Evolutionary conservation across 331 rosid genomes (phyloP), one percentile per base, ranked within the genome.

Genomic region (Rhamnella rubrinervis): DNA sequence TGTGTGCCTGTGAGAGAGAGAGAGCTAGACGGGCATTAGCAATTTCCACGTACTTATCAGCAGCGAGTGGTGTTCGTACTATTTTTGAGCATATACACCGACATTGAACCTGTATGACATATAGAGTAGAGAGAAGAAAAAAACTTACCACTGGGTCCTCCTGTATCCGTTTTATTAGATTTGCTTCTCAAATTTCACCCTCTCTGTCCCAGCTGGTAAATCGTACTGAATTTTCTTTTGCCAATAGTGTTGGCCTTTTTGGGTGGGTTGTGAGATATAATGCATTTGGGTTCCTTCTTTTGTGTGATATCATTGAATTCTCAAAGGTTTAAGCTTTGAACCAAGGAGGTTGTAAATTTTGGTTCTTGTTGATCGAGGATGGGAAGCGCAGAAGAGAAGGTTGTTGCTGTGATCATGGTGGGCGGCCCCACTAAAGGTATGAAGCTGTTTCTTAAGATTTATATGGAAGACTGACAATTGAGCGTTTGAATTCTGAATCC

Each of bases 381-480:
- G 98, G 90, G 84, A 40, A 75, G 75, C 82, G 26, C 88, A 64
- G 90, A 88, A 47, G 93, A 88, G 74, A 87, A 80, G 58, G 95
- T 84, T 16, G 96, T 93, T 9, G 96, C 97, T 71, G 97, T 93
- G 74, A 91, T 93, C 75, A 93, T 93, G 98, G 98, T 93, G 50
- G 97, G 97, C 46, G 98, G 98, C 28, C 98, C 98, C n/a, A 93
- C 96, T 20, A 93, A 93, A 89, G 98, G 98, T 89, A 76, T n/a
- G 20, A 53, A 17, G 49, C 49, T 44, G 49, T 11, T 44, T 44
- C 49, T 31, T 31, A 44, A 44, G 49, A 44, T 44, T 8, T 44
- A 10, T 44, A 9, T 44, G 25, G 17, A 35, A 26, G 38, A 23
- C 25, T 65, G 49, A 44, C 58, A 25, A 17, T 10, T 46, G n/a